These are phyloP conservation scores for Trichoderma sp. DNA, from an alignment of 2,329 filamentous ascomycete genomes.

Conservation along the genomic window DNA sequence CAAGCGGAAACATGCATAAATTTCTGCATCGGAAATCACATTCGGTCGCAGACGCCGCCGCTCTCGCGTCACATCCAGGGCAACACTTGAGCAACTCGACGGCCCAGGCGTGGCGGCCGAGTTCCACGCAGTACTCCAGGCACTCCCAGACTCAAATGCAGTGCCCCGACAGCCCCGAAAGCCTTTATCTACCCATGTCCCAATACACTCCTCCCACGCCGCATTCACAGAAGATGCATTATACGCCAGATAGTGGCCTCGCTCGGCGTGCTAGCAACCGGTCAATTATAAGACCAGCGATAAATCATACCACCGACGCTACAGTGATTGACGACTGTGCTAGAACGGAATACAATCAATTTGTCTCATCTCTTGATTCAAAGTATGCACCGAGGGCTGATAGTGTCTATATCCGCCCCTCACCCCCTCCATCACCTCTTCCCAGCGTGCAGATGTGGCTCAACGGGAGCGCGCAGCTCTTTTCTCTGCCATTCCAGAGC, in stretches of 20 bases:
- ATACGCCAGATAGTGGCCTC: not conserved
- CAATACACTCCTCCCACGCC: not conserved
- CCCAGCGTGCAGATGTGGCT: conserved; percentile 39
- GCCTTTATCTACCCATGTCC: not conserved
- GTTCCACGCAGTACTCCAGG: not conserved
- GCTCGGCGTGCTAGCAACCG: not conserved
- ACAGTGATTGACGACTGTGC: not conserved
- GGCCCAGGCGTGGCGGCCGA: not conserved
- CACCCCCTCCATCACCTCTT: conserved; percentile 36
- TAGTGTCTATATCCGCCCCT: conserved; percentile 32
- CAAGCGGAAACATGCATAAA: conserved; percentile 2
- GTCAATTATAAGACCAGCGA: not conserved
- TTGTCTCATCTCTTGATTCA: conserved; percentile 10
- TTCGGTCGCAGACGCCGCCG: conserved; percentile 24
- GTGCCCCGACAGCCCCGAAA: conserved; percentile 13
- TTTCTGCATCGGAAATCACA: conserved; percentile 26
- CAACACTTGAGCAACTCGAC: conserved; percentile 13
- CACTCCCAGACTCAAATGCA: conserved; percentile 4
- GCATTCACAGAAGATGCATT: not conserved
- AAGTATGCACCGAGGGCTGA: conserved; percentile 18
- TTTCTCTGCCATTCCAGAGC: conserved; percentile 29
- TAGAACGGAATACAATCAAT: conserved; percentile 6
- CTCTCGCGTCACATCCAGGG: not conserved
- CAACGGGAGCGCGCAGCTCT: conserved; percentile 33
- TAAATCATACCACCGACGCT: not conserved